phyloP scores from a whole-genome alignment of 345 rosid species.

The Lepidium aucheri region DNA sequence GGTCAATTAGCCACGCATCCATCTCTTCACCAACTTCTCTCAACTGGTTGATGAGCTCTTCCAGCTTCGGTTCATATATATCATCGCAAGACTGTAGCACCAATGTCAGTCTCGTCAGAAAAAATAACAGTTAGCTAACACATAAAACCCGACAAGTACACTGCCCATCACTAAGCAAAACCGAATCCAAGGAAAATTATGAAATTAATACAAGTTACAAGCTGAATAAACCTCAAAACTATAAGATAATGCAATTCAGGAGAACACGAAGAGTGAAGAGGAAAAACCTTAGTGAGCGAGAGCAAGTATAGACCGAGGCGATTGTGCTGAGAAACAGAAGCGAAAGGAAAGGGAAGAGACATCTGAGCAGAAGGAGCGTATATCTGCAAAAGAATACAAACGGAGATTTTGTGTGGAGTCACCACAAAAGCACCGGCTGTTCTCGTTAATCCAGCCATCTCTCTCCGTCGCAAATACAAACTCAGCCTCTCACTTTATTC shows the following conservation, averaged over 20 bases:
- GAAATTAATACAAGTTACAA: not conserved
- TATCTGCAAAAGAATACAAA: constrained; percentile 68
- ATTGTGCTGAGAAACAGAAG: constrained; percentile 84
- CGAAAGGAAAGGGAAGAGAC: constrained; percentile 60
- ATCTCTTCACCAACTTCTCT: constrained; percentile 54
- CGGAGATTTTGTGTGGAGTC: constrained; percentile 88
- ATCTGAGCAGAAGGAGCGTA: constrained; percentile 68
- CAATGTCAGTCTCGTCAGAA: constrained; percentile 1
- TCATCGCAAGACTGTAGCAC: constrained; percentile 68
- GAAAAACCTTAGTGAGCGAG: constrained; percentile 69
- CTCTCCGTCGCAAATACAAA: not conserved
- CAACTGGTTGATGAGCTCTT: constrained; percentile 58
- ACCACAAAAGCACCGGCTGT: constrained; percentile 41
- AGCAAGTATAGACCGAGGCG: constrained; percentile 73
- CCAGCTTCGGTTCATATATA: constrained; percentile 72
- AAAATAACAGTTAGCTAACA: not conserved
- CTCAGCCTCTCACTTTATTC: not conserved
- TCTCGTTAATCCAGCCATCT: constrained; percentile 46
- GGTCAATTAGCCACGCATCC: constrained; percentile 63
- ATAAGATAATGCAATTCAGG: not conserved
- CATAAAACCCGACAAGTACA: not conserved
- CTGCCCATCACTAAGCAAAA: not conserved
- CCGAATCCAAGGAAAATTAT: not conserved
- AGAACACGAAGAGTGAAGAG: not conserved
- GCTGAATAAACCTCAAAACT: not conserved